Base-by-base conservation (phyloP, 148 eudicot species). In the Dysphania ambrosioides region DNA sequence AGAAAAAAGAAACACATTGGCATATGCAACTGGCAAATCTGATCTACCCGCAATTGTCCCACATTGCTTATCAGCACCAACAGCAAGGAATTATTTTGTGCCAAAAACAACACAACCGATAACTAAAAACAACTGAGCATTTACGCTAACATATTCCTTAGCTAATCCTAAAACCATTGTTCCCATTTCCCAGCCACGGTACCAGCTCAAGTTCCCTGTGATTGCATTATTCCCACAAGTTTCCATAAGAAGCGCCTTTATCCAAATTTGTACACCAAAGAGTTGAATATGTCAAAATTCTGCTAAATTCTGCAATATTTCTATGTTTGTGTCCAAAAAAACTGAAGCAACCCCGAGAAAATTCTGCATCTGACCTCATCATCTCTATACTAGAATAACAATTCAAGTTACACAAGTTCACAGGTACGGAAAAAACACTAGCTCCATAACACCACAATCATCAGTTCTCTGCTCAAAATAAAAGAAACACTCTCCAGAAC, bases 191-290 rank as follows among this genome's bases (percentile, higher is more conserved):
- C 70, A 23, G 53, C 26, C 42, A 64, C 26, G 58, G 23, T 35
- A 36, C 68, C 68, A 64, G 27, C 68, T 35, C 23, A 64, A 35
- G 6, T 2, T 18, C 13, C 44, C 26, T 10, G 21, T 36, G 49
- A 66, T 38, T 42, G 44, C 53, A 24, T 66, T 53, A 66, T 66
- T 66, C 32, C 70, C 70, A 38, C 29, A 41, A 40, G 6, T 35
- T 38, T 66, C 69, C 42, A 32, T 64, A 34, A 23, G 23, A 13
- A 7, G 47, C 16, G 7, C 47, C 47, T 16, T 65, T 38, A 36
- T 36, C 69, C 47, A 21, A n/a, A 35, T 2, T n/a, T n/a, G 49
- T 32, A 65, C 23, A 65, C 8, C 44, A 58, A 58, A 27, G 31
- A 8, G 58, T 53, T 19, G 26, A 8, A 5, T 19, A 21, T 2